A percentile compares a stretch with the other conserved stretches of the same genome.
phyloP scores from a whole-genome alignment of 2,329 filamentous ascomycete genomes.

The Chalara sp. region DNA sequence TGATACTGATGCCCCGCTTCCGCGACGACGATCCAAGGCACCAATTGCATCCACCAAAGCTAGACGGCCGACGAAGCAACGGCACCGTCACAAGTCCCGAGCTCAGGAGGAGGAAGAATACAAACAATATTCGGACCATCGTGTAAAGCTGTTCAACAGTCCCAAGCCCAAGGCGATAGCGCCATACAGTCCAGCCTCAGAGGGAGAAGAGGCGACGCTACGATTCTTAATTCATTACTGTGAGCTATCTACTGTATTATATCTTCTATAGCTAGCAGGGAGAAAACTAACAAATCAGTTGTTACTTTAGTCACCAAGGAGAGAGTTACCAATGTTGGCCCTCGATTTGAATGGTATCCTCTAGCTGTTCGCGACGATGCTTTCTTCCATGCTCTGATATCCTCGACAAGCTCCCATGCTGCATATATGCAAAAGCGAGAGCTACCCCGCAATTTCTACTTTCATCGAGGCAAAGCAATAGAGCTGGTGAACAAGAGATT shows the following conservation, averaged over 20 bases:
- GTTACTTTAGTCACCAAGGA: slow-evolving; percentile 11
- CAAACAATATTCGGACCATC: background rate
- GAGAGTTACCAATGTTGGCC: slow-evolving; percentile 13
- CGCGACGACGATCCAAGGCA: background rate
- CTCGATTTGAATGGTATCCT: slow-evolving; percentile 18
- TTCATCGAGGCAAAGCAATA: slow-evolving; percentile 16
- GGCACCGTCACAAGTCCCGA: background rate
- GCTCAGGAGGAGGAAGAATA: background rate
- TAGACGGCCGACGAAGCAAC: background rate
- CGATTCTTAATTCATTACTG: slow-evolving; percentile 18
- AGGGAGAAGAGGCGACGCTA: slow-evolving; percentile 11
- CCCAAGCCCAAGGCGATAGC: slow-evolving; percentile 12
- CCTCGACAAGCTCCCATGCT: slow-evolving; percentile 13
- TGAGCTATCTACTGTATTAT: background rate
- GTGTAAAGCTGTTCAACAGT: slow-evolving; percentile 3
- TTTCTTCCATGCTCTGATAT: slow-evolving; percentile 18
- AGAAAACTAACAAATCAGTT: slow-evolving; percentile 12
- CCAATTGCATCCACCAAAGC: background rate
- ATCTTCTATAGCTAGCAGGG: slow-evolving; percentile 1
- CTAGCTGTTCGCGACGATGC: slow-evolving; percentile 15
- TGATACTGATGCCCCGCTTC: too few relatives aligned
- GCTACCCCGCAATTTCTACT: slow-evolving; percentile 10
- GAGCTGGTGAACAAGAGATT: slow-evolving; percentile 13
- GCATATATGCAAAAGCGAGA: slow-evolving; percentile 11
- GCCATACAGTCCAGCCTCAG: slow-evolving; percentile 9